Percentiles rank a stretch among this genome's conserved stretches.
These are phyloP conservation scores for Hawksworthiomyces lignivorus DNA, from an alignment of 2,329 filamentous ascomycete species.

Conservation along the genomic window DNA sequence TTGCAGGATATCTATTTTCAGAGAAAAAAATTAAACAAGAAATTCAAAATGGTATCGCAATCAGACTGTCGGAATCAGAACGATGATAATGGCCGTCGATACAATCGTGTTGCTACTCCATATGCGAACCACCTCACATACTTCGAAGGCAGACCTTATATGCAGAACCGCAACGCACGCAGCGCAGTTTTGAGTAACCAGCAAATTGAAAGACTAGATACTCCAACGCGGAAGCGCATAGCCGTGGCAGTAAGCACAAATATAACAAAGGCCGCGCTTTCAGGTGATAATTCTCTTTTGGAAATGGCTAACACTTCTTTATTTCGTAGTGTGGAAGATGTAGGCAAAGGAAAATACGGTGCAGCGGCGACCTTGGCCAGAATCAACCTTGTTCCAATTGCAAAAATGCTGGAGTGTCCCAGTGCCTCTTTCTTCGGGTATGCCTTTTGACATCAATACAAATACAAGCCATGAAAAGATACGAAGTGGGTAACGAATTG, in stretches of 20 bases:
- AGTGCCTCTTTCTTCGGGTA: slow-evolving; percentile 77
- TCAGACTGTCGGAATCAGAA: slow-evolving; percentile 25
- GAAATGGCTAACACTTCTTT: too few species aligned
- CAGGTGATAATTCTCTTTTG: too few species aligned
- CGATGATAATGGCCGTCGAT: slow-evolving; percentile 31
- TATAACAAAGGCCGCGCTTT: too few species aligned
- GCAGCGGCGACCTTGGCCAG: slow-evolving; percentile 74
- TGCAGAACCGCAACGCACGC: slow-evolving; percentile 12
- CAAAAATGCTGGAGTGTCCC: slow-evolving; percentile 60
- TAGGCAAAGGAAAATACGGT: slow-evolving; percentile 89
- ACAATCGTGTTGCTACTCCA: slow-evolving; percentile 32
- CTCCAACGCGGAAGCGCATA: slow-evolving; percentile 48
- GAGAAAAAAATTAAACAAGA: too few species aligned
- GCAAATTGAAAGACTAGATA: slow-evolving; percentile 32
- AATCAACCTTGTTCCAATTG: slow-evolving; percentile 79
- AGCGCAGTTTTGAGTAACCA: slow-evolving; percentile 34
- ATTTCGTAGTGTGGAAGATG: slow-evolving; percentile 70
- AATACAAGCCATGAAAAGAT: too few species aligned
- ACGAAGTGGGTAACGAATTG: too few species aligned
- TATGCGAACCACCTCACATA: slow-evolving; percentile 24
- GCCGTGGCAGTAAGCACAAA: slow-evolving; percentile 46
- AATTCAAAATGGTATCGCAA: slow-evolving; percentile 38
- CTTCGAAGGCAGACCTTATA: slow-evolving; percentile 29
- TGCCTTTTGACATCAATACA: too few species aligned
- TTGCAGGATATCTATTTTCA: too few species aligned